Base-by-base conservation (phyloP, 306 rosid genomes). In the Boehmeria nivea region DNA sequence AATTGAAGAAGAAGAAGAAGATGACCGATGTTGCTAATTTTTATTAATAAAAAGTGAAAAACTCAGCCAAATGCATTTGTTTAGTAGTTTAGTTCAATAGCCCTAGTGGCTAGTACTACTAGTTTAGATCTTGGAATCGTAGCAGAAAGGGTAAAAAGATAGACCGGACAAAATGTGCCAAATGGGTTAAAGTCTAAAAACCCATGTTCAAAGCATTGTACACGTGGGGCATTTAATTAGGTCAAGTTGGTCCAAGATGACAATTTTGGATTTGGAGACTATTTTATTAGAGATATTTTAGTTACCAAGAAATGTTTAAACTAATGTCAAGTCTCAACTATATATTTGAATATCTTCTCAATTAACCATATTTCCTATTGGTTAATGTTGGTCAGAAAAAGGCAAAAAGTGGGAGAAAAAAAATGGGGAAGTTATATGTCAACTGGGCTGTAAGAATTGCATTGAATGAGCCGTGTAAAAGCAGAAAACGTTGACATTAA, bases 211-310 rank as follows among this genome's bases (percentile, higher is more conserved):
- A 51, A 54, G 70, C 70, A 63, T 72, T 25, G 12, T 33, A 43
- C 83, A 81, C 81, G 88, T 78, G 83, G 68, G 68, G 16, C 49
- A 59, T 20, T 68, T 60, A 71, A 60, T 52, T 31, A 17, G 27
- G 46, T 27, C 72, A 58, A 44, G n/a, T 65, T 65, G 63, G 14
- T 38, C 34, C 4, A 3, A 38, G 0, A 15, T 42, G 34, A 43
- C 63, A 43, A 59, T 16, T 6, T 54, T 12, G 26, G 43, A 22
- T 15, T 36, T 31, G 16, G n/a, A 12, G 12, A n/a, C 57, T 34
- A 8, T 53, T n/a, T 13, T n/a, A 16, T 31, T n/a, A 12, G 18
- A 51, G n/a, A 15, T 33, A 8, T 27, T 53, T 53, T 33, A 31
- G 8, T 33, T 53, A 1, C n/a, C 12, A 31, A 15, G 23, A 18